These are phyloP conservation scores for Ophiostoma sp. DNA, from an alignment of 2,329 filamentous ascomycete species.

Conservation along the genomic window DNA sequence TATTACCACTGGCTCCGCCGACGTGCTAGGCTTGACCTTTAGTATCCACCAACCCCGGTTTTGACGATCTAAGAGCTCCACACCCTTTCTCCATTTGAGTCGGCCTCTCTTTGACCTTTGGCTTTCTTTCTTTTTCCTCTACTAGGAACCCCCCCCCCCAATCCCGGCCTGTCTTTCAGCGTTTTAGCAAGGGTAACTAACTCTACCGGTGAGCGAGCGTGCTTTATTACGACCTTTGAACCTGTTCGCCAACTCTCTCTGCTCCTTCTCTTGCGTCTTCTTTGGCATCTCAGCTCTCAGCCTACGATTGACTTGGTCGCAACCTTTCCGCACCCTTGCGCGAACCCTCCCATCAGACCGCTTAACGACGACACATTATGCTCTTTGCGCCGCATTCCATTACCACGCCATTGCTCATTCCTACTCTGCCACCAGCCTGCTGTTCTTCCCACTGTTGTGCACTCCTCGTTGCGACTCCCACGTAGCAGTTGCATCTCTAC, in stretches of 20 bases:
- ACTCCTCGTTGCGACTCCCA: background rate
- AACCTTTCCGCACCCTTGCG: background rate
- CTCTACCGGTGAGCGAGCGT: background rate
- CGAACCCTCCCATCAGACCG: background rate
- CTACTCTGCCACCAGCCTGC: background rate
- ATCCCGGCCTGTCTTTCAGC: background rate
- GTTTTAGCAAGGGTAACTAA: background rate
- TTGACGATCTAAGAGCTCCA: slow-evolving; percentile 21
- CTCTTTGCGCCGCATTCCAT: background rate
- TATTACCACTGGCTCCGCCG: background rate
- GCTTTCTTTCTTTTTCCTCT: background rate
- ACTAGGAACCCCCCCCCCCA: background rate
- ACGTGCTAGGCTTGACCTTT: background rate
- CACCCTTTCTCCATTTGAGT: slow-evolving; percentile 12
- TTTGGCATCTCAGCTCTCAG: background rate
- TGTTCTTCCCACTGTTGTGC: background rate
- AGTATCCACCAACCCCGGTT: slow-evolving; percentile 18
- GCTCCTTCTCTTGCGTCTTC: background rate
- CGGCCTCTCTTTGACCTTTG: slow-evolving; percentile 9
- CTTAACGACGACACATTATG: background rate
- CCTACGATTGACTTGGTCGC: background rate
- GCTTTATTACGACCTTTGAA: background rate
- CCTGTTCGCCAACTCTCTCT: background rate
- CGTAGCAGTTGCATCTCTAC: background rate
- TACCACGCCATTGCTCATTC: background rate